Conservation (phyloP, 768 basidiomycete genomes). For the Suillus plorans region DNA sequence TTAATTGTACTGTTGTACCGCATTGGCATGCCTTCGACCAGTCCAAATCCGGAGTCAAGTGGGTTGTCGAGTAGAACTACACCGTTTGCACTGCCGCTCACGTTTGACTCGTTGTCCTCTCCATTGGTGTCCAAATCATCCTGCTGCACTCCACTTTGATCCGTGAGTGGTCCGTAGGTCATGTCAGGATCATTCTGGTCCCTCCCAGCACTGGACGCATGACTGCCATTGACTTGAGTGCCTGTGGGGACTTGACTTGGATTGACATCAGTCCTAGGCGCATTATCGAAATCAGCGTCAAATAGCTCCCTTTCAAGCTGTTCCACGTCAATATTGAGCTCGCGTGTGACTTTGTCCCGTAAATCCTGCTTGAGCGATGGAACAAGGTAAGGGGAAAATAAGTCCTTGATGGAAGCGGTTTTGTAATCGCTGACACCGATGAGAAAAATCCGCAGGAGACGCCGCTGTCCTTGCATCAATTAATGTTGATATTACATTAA, state of each 20-base stretch:
- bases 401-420: background rate
- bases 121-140: background rate
- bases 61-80: background rate
- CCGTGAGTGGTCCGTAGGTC: background rate
- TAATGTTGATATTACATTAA: background rate
- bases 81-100: background rate
- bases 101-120: background rate
- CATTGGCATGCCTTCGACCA: background rate
- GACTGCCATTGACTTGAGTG: background rate
- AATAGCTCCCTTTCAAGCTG: too few relatives aligned
- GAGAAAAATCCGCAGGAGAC: background rate
- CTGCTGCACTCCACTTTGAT: background rate
- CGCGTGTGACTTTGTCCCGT: background rate
- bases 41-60: background rate
- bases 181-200: background rate
- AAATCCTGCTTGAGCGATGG: background rate
- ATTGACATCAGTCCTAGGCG: background rate
- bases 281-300: too few relatives aligned
- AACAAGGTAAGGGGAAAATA: constrained; percentile 7
- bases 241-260: background rate
- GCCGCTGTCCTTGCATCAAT: background rate
- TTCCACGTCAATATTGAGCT: background rate
- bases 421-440: background rate
- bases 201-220: background rate
- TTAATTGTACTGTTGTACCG: background rate